Base-by-base conservation (phyloP, 2,329 filamentous ascomycete species). In the Curvularia lunata region DNA sequence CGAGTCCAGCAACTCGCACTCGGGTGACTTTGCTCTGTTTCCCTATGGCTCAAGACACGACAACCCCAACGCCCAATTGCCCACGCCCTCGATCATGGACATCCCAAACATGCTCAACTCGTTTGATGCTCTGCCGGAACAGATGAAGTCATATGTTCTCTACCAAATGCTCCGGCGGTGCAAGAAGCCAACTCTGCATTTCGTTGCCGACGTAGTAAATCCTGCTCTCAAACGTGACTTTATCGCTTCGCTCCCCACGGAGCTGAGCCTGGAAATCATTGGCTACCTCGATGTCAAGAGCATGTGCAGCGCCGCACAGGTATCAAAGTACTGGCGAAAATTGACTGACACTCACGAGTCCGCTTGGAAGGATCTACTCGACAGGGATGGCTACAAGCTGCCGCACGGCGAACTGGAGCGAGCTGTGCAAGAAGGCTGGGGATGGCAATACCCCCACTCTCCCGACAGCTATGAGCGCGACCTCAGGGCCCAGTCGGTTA, bases 191-290 rank as follows among this genome's bases (percentile, higher is more conserved):
- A 97, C 93, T 0, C 82, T 99, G 5, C 92, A 95, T 70, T 88
- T 96, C 53, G 89, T 99, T 54, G 92, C 94, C 34, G 88, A 92
- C 65, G 88, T 92, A 13, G 93, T 99, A 64, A 97, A 97, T 70
- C 95, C 95, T 7, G 92, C 94, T 0, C 79, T 99, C 55, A 97
- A 97, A 76, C 96, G 92, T 72, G 95, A 99, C 74, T 97, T 98
- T 62, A 81, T 99, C 48, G 86, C 86, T 61, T 86, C 91, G 58
- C 83, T 99, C 1, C 95, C 95, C 1, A 81, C 90, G 0, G 95
- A 99, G 75, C 84, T 99, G 19, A 91, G 91, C 54, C 85, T 97
- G 19, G 91, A 97, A 67, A 88, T 98, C 48, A 84, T 97, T 12
- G 89, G 90, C 27, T 96, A 94, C 72, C 86, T 99, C 18, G 91